These are phyloP conservation scores for Pseudogymnoascus sp. DNA, from an alignment of 2,329 filamentous ascomycete genomes.

Conservation along the genomic window DNA sequence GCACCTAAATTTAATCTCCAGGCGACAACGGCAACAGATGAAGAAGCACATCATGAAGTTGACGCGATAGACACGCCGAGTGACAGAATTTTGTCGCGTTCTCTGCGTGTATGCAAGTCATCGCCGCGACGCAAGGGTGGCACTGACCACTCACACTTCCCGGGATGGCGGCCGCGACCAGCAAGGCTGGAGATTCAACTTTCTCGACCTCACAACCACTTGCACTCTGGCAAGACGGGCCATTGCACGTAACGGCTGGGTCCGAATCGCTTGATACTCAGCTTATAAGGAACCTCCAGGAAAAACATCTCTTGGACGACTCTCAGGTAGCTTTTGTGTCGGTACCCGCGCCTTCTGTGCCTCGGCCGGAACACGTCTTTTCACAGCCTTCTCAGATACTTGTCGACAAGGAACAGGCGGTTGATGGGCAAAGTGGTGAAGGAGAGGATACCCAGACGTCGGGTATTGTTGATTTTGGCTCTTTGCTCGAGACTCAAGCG, in stretches of 20 bases:
- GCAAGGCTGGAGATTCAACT: background rate
- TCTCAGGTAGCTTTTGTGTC: background rate
- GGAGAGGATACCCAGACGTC: background rate
- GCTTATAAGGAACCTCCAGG: background rate
- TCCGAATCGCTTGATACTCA: background rate
- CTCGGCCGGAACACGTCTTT: background rate
- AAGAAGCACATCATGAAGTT: background rate
- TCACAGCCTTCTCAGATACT: background rate
- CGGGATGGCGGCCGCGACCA: background rate
- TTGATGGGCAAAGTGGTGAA: background rate
- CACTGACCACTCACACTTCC: slow-evolving; percentile 1
- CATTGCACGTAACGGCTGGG: background rate
- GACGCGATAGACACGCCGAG: background rate
- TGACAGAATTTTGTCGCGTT: slow-evolving; percentile 2
- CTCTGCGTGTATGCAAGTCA: slow-evolving; percentile 3
- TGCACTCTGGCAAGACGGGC: background rate
- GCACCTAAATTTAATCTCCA: background rate
- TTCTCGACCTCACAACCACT: background rate
- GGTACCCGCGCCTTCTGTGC: background rate
- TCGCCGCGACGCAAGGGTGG: slow-evolving; percentile 6
- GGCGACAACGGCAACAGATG: background rate
- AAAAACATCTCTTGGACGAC: background rate
- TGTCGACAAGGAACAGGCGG: background rate
- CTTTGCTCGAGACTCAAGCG: background rate
- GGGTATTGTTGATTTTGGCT: background rate